Evolutionary conservation across 257 asterid genomes (phyloP).

Genomic region (Coffea canephora): DNA sequence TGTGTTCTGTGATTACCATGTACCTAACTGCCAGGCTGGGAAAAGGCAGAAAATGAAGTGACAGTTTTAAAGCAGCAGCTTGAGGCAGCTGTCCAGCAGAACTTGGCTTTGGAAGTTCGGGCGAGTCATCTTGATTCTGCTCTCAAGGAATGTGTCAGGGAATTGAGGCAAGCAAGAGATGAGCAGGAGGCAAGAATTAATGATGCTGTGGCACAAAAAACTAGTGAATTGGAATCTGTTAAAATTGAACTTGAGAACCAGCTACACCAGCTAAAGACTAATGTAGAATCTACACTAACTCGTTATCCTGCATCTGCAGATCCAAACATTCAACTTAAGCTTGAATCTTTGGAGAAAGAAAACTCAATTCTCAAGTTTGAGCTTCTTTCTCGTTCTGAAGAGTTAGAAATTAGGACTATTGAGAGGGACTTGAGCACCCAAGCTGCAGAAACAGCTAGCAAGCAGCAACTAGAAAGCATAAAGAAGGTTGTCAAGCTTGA

Average conservation of each 20-base stretch:
- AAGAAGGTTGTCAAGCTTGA: slow-evolving; percentile 59
- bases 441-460: slow-evolving; percentile 77
- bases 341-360: slow-evolving; percentile 53
- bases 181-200: slow-evolving; percentile 49
- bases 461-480: slow-evolving; percentile 64
- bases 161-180: slow-evolving; percentile 62
- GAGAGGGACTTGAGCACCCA: slow-evolving; percentile 75
- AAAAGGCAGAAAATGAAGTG: slow-evolving; percentile 82
- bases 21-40: slow-evolving; percentile 56
- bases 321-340: slow-evolving; percentile 22
- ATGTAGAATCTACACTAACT: slow-evolving; percentile 28
- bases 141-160: slow-evolving; percentile 73
- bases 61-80: slow-evolving; percentile 59
- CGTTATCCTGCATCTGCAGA: slow-evolving; percentile 31
- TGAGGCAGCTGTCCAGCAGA: slow-evolving; percentile 62
- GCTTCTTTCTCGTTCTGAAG: slow-evolving; percentile 42
- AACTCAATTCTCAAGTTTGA: slow-evolving; percentile 50
- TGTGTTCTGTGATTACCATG: slow-evolving; percentile 4
- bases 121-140: slow-evolving; percentile 72
- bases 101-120: slow-evolving; percentile 57
- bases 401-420: slow-evolving; percentile 40
- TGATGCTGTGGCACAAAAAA: slow-evolving; percentile 39
- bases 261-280: slow-evolving; percentile 38
- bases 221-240: slow-evolving; percentile 38
- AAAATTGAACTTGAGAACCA: slow-evolving; percentile 48